These are phyloP conservation scores for Filosporella fistucella DNA, from an alignment of 495 filamentous ascomycete species.

Conservation along the genomic window DNA sequence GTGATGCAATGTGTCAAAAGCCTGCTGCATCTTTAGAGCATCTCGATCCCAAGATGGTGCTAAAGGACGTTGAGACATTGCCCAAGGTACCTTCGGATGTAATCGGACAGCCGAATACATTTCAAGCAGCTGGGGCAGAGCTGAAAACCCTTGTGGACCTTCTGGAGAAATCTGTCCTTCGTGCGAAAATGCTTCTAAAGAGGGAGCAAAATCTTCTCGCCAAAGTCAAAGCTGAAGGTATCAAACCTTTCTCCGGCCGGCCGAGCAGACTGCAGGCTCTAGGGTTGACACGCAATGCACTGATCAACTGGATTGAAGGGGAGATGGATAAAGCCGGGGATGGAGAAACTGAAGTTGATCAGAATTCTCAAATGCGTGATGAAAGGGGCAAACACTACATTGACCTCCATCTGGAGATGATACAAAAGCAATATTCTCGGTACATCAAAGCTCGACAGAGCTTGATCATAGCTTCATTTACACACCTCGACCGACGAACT, in stretches of 20 bases:
- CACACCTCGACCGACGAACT: background rate
- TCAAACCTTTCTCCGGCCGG: background rate
- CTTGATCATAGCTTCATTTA: slow-evolving; percentile 27
- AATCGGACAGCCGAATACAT: slow-evolving; percentile 21
- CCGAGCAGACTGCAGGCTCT: slow-evolving; percentile 32
- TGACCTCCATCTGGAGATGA: slow-evolving; percentile 8
- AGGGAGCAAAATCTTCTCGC: slow-evolving; percentile 58
- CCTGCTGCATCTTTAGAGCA: slow-evolving; percentile 46
- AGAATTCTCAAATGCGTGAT: background rate
- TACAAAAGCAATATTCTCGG: slow-evolving; percentile 36
- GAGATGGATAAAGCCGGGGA: slow-evolving; percentile 52
- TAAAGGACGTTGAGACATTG: slow-evolving; percentile 34
- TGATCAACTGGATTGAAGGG: slow-evolving; percentile 70
- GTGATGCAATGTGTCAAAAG: slow-evolving; percentile 39
- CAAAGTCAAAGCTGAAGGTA: slow-evolving; percentile 39
- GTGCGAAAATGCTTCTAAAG: slow-evolving; percentile 56
- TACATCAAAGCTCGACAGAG: slow-evolving; percentile 40
- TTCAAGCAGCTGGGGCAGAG: slow-evolving; percentile 24
- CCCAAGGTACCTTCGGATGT: slow-evolving; percentile 45
- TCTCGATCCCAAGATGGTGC: slow-evolving; percentile 39
- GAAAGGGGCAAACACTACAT: slow-evolving; percentile 31
- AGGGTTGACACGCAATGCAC: slow-evolving; percentile 52
- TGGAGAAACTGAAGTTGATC: slow-evolving; percentile 32
- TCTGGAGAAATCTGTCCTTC: slow-evolving; percentile 61
- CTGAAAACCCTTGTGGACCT: slow-evolving; percentile 49